phyloP scores from a whole-genome alignment of 192 early-diverging fungal genomes.

The Radiomyces spectabilis region DNA sequence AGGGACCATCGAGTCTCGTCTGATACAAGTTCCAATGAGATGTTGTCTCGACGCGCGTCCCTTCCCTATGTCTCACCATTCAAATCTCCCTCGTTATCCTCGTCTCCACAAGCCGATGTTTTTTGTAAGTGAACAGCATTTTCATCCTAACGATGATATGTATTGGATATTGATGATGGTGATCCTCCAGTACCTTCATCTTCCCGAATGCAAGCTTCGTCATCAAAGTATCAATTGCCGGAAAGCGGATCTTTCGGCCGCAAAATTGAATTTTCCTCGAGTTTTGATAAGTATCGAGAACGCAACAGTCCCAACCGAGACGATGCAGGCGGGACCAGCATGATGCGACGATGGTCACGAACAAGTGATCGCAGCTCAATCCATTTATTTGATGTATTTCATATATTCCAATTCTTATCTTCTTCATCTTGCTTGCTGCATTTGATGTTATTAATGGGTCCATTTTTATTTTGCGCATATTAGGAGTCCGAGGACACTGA shows the following conservation, averaged over 20 bases:
- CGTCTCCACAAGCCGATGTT: slow-evolving; percentile 18
- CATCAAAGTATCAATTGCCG: neutral
- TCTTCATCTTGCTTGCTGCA: neutral
- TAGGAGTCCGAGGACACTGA: slow-evolving; percentile 28
- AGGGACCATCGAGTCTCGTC: neutral
- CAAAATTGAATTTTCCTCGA: slow-evolving; percentile 23
- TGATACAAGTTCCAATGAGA: neutral
- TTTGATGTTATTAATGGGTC: neutral
- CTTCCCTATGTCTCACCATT: slow-evolving; percentile 17
- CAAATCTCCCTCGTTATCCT: slow-evolving; percentile 30
- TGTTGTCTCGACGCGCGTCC: neutral
- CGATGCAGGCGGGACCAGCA: slow-evolving; percentile 12
- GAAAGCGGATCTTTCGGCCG: slow-evolving; percentile 14
- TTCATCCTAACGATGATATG: neutral
- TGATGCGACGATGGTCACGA: slow-evolving; percentile 18
- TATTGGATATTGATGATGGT: neutral
- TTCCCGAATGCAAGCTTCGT: too few relatives aligned
- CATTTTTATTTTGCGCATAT: neutral
- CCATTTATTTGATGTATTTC: neutral
- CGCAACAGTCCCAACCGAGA: slow-evolving; percentile 5
- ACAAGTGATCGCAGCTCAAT: slow-evolving; percentile 10
- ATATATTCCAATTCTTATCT: too few relatives aligned
- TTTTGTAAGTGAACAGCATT: slow-evolving; percentile 8
- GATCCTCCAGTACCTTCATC: neutral
- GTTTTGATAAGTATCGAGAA: slow-evolving; percentile 20